Evolutionary conservation across 257 asterid species (phyloP), one percentile per base, ranked within the genome.

Genomic region (Nicotiana obtusifolia): DNA sequence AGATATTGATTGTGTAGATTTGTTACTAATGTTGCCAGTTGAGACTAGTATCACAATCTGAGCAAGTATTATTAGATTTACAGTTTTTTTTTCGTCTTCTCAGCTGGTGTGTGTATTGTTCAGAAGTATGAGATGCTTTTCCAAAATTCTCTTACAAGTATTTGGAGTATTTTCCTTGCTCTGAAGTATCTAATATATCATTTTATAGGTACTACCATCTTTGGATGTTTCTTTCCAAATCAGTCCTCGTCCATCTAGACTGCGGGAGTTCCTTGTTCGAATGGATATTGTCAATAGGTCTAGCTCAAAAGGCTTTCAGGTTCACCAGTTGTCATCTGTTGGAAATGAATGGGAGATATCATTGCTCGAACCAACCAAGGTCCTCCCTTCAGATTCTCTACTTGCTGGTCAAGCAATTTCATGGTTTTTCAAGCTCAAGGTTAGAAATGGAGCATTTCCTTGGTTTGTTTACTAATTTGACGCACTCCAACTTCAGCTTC

Each of bases 401-500:
- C 81, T 85, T 90, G 95, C 99, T 85, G 99, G 98, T 75, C 97
- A 96, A 87, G 97, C 97, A 28, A 73, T 94, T 73, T 91, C 98
- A 37, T 91, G 90, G 88, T 93, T 93, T 91, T 92, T 96, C 92
- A 91, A 90, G 87, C 92, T 96, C 68, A 94, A 94, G 99, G 99
- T 96, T 85, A 83, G 95, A 86, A 22, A 41, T 22, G 5, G 24
- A 37, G 10, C 30, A 0, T 80, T 59, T 62, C 41, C 41, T 65
- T 41, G 41, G 47, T 64, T 31, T 78, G 35, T 10, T 61, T 80
- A 80, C 73, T 65, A 24, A 22, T 37, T 24, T 28, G 44, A 30
- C 0, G 8, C 76, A 44, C 28, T 15, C 20, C 26, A 20, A 61
- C 67, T 7, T 56, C 22, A 61, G 76, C 69, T 79, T 44, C 41